Base-by-base conservation (phyloP, 306 rosid genomes). In the Vigna angularis region DNA sequence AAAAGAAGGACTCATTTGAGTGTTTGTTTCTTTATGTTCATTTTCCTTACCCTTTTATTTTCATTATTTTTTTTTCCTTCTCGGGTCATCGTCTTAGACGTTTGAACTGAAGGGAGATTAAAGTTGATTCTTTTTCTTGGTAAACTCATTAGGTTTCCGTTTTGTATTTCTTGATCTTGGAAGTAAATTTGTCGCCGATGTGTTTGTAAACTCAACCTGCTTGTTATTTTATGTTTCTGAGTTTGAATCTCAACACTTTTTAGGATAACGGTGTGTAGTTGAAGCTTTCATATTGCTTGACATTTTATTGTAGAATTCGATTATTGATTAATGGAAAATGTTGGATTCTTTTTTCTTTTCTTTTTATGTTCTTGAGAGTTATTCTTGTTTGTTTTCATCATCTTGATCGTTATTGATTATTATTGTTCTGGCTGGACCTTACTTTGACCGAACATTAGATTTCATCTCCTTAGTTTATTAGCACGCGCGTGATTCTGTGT, bases 161-260 rank as follows among this genome's bases (percentile, higher is more conserved):
- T 68, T 9, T 68, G 73, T 17, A 47, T 70, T 77, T 82, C 61
- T 64, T 56, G 70, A 72, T 36, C 10, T 67, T 73, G 28, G 45
- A 73, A 48, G 44, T 45, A n/a, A 30, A 44, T n/a, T 53, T 44
- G 3, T 44, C 49, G 49, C 14, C 14, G 14, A 44, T 44, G 4
- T 44, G 15, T 11, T 44, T 2, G 49, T 44, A 44, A 44, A 44
- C 11, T 10, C 49, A 44, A 44, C 4, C 49, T 44, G 49, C 3
- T 10, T 44, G 12, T 44, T 44, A 0, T 9, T 44, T 30, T 64
- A 40, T 42, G 26, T 9, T 65, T 57, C 10, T 16, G 11, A 30
- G 53, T 69, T 76, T 32, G 17, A 66, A 58, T 14, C 42, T 28
- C 13, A 26, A 6, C 50, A 16, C 53, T 38, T 22, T 51, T 28